These are phyloP conservation scores for Agaricus subrufescens DNA, from an alignment of 768 basidiomycete genomes.

Conservation along the genomic window DNA sequence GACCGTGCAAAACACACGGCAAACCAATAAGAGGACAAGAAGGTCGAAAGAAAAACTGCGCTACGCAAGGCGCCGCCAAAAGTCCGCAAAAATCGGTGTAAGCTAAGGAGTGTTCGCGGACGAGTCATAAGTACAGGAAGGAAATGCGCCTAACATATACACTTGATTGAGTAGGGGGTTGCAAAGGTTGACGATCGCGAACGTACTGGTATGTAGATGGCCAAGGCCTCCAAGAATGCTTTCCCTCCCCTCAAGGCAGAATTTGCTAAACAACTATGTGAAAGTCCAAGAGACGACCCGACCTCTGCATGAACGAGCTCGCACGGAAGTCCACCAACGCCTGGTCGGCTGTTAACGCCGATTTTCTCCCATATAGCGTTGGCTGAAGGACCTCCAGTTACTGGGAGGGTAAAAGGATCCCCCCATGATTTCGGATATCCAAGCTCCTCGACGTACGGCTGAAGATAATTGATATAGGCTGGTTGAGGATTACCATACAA, in stretches of 20 bases:
- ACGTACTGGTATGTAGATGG: conserved; percentile 70
- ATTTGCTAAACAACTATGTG: conserved; percentile 58
- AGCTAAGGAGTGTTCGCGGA: conserved; percentile 46
- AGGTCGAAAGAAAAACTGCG: conserved; percentile 67
- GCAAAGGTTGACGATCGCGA: background rate
- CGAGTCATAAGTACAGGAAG: conserved; percentile 59
- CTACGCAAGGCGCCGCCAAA: conserved; percentile 55
- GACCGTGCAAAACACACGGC: conserved; percentile 68
- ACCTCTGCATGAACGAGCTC: conserved; percentile 66
- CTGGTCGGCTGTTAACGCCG: conserved; percentile 44
- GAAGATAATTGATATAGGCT: conserved; percentile 34
- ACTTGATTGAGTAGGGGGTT: background rate
- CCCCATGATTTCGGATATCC: conserved; percentile 62
- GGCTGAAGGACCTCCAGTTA: conserved; percentile 53
- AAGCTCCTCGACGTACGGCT: conserved; percentile 45
- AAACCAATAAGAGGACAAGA: conserved; percentile 68
- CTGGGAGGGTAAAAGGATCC: conserved; percentile 54
- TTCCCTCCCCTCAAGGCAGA: conserved; percentile 43
- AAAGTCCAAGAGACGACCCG: conserved; percentile 40
- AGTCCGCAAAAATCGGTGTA: conserved; percentile 34
- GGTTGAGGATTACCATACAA: conserved; percentile 48
- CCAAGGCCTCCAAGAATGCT: conserved; percentile 59
- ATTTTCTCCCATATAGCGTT: conserved; percentile 50
- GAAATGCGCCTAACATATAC: conserved; percentile 55
- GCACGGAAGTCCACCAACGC: conserved; percentile 72